Percentiles rank a stretch among this genome's conserved stretches.
Evolutionary conservation across 805 yeast species (phyloP).

Genomic region (Alloascoidea hylecoeti): DNA sequence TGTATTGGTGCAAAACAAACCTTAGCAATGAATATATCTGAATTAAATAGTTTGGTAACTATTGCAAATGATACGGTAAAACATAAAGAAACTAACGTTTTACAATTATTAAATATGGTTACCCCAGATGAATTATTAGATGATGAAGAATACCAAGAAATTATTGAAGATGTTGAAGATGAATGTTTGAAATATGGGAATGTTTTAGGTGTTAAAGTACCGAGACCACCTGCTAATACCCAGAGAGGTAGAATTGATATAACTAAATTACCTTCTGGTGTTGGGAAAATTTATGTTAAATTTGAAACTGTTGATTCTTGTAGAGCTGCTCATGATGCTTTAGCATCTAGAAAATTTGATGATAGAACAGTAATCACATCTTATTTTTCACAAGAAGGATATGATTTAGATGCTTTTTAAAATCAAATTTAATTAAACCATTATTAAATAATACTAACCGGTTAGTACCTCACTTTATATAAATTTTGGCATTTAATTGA

Average conservation of each 20-base stretch:
- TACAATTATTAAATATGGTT: constrained; percentile 54
- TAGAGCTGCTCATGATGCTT: constrained; percentile 32
- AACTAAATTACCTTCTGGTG: constrained; percentile 32
- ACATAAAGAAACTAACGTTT: constrained; percentile 24
- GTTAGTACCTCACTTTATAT: too few species aligned
- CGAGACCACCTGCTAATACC: constrained; percentile 34
- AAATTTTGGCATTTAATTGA: too few species aligned
- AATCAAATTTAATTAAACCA: too few species aligned
- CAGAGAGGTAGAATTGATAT: constrained; percentile 29
- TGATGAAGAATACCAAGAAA: constrained; percentile 29
- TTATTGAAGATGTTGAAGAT: constrained; percentile 33
- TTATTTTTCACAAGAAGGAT: constrained; percentile 47
- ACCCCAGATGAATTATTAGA: constrained; percentile 49
- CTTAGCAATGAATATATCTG: constrained; percentile 6
- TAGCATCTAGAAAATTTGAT: constrained; percentile 55
- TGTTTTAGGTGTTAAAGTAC: constrained; percentile 41
- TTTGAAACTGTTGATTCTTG: constrained; percentile 41
- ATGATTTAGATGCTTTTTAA: constrained; percentile 21
- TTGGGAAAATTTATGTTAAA: constrained; percentile 62
- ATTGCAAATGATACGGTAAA: constrained; percentile 12
- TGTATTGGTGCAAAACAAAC: constrained; percentile 19
- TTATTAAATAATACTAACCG: too few species aligned
- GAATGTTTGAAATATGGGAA: constrained; percentile 38
- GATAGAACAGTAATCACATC: constrained; percentile 58
- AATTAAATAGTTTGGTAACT: constrained; percentile 15